Base-by-base conservation (phyloP, 2,329 filamentous ascomycete genomes). In the Graphium sp. region DNA sequence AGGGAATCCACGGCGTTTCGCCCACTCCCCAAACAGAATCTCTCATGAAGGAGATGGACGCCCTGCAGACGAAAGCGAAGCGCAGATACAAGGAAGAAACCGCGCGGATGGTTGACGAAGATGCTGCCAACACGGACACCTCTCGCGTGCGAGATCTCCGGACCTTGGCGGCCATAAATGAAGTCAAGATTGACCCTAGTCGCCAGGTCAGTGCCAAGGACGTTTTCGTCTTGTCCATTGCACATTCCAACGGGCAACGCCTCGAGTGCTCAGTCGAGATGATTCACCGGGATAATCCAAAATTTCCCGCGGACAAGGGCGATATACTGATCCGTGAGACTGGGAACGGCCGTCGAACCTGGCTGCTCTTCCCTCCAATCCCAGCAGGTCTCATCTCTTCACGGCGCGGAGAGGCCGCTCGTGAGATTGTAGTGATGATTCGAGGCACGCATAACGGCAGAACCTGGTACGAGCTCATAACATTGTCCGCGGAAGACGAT, bases 291-390 rank as follows among this genome's bases (percentile, higher is more conserved):
- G 87, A 95, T 44, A 82, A 82, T 40, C 61, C 72, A 15, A 60
- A 66, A n/a, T 66, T 69, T 27, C 61, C 66, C 20, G 66, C 67
- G 4, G 68, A 76, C 36, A 58, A 67, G 27, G 84, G 87, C 6
- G 89, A 98, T 48, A 48, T 98, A n/a, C 66, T 98, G 14, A 77
- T 98, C 32, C 85, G 87, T 39, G 85, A 95, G 49, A 72, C 84
- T n/a, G 83, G 84, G 24, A 66, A 70, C 29, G 64, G 66, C 5
- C 73, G 77, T 10, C 70, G 73, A 30, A 58, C 61, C 17, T 95
- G 83, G 73, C 65, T 98, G 5, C 63, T 98, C 1, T 93, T 98
- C 43, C 79, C 85, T n/a, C 87, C 89, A 1, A 62, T 94, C n/a
- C 62, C 74, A 12, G 62, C 71, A 37, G 60, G 64, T 20, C 65